Percentiles rank a stretch among this genome's conserved stretches.
These are phyloP conservation scores for Metroxylon sagu DNA, from an alignment of 176 grass and related monocot genomes.

Conservation along the genomic window DNA sequence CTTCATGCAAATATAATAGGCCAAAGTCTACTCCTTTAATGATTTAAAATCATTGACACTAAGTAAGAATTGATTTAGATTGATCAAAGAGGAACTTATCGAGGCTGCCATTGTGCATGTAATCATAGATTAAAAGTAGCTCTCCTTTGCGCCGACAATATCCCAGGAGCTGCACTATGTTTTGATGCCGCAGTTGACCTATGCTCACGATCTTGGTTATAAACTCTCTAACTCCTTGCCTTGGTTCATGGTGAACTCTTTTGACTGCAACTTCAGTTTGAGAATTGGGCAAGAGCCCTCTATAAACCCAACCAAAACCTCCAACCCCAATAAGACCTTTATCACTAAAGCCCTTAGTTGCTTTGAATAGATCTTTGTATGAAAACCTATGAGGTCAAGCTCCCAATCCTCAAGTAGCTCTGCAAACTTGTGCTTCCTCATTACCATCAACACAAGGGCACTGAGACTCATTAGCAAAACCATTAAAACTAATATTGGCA, in stretches of 20 bases:
- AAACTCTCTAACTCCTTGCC: no score
- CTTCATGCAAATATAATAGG: constrained; percentile 31
- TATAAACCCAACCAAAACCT: constrained; percentile 18
- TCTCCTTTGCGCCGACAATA: no score
- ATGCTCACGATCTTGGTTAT: no score
- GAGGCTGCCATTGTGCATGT: constrained; percentile 15
- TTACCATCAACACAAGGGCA: not conserved
- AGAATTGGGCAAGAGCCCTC: constrained; percentile 6
- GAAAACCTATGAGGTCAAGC: constrained; percentile 20
- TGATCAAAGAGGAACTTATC: constrained; percentile 24
- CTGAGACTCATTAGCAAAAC: not conserved
- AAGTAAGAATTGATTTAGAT: constrained; percentile 1
- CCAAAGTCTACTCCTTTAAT: constrained; percentile 21
- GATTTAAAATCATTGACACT: constrained; percentile 19
- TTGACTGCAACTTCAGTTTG: constrained; percentile 25
- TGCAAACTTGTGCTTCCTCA: not conserved
- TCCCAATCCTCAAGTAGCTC: constrained; percentile 36
- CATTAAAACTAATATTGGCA: no score
- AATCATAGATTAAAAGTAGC: no score
- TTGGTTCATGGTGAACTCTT: not conserved
- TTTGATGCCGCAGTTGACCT: no score
- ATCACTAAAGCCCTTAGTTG: constrained; percentile 11
- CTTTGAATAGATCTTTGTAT: constrained; percentile 15
- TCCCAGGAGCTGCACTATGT: no score
- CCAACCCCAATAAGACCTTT: no score